Evolutionary conservation across 2,329 filamentous ascomycete genomes (phyloP).

Genomic region (Pseudogymnoascus sp.): DNA sequence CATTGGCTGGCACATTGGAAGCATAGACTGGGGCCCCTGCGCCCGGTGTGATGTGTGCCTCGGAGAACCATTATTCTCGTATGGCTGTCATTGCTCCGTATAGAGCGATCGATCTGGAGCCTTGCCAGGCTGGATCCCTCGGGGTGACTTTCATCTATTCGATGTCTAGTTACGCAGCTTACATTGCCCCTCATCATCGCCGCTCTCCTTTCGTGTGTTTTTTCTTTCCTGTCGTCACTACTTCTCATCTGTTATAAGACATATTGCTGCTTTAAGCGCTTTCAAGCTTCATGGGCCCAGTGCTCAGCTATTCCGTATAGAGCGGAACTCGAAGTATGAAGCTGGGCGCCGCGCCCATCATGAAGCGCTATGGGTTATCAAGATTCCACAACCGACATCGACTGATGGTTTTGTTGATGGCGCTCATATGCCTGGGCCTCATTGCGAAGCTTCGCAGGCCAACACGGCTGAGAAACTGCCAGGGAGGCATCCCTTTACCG

Average conservation of each 20-base stretch:
- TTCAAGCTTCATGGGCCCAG: background rate
- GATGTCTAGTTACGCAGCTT: background rate
- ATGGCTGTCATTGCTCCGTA: background rate
- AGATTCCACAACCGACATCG: background rate
- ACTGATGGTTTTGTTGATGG: background rate
- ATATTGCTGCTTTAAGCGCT: background rate
- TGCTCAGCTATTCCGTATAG: background rate
- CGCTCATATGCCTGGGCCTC: background rate
- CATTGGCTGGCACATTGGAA: background rate
- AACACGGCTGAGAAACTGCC: background rate
- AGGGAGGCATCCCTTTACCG: background rate
- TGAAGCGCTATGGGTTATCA: background rate
- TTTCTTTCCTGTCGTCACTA: background rate
- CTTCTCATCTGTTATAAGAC: background rate
- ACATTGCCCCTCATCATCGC: background rate
- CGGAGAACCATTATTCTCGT: background rate
- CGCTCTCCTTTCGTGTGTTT: background rate
- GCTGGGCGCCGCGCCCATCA: background rate
- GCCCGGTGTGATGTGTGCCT: background rate
- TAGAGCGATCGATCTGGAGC: background rate
- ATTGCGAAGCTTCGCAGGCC: background rate
- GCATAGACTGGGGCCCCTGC: background rate
- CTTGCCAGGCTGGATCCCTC: background rate
- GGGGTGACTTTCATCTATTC: background rate
- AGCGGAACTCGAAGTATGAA: background rate